Percentiles rank a stretch among this genome's conserved stretches.
Conservation (phyloP, 2,329 filamentous ascomycete genomes). For the Mariannaea elegans region DNA sequence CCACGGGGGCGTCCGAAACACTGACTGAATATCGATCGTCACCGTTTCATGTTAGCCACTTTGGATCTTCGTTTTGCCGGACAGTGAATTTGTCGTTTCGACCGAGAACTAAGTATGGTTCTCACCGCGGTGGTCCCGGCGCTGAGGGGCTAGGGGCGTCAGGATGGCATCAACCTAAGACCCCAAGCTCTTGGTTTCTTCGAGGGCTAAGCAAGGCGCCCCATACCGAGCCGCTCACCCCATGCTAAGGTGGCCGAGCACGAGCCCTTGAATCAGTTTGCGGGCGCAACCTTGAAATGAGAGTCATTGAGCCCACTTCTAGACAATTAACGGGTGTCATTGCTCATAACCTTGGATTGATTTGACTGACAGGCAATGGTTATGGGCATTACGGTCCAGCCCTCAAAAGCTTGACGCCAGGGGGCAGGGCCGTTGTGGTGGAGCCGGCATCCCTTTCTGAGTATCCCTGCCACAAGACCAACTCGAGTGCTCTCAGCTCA, state of each 20-base stretch:
- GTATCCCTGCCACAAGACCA: constrained; percentile 3
- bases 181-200: constrained; percentile 27
- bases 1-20: neutral
- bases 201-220: constrained; percentile 7
- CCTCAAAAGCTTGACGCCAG: constrained; percentile 4
- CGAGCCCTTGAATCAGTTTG: constrained; percentile 39
- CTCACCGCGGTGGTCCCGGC: constrained; percentile 9
- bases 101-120: neutral
- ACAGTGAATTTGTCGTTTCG: neutral
- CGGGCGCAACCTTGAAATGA: constrained; percentile 39
- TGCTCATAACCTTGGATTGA: neutral
- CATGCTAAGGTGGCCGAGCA: constrained; percentile 35
- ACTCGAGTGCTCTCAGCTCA: constrained; percentile 9
- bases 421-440: neutral
- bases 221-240: constrained; percentile 34
- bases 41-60: constrained; percentile 10
- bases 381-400: constrained; percentile 9
- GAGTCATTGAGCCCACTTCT: constrained; percentile 30
- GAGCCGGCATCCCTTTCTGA: constrained; percentile 13
- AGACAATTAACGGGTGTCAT: constrained; percentile 30
- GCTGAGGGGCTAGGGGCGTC: constrained; percentile 17
- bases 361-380: neutral
- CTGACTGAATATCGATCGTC: constrained; percentile 9
- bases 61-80: constrained; percentile 33
- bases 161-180: constrained; percentile 28